Evolutionary conservation across 352 stramenopile genomes (phyloP).

Genomic region (Phytophthora podocarpi): DNA sequence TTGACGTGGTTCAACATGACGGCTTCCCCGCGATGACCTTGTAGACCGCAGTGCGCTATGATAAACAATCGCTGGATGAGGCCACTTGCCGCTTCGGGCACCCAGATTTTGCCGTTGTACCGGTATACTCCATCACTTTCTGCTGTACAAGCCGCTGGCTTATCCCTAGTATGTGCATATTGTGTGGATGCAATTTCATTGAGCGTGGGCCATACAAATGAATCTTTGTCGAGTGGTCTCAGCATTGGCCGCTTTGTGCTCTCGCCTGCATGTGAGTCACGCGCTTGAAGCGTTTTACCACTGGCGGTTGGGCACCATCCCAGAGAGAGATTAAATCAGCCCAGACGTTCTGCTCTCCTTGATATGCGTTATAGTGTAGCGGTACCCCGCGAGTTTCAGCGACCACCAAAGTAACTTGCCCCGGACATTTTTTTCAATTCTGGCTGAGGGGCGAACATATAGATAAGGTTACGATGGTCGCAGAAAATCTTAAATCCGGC

Average conservation of each 20-base stretch:
- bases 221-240: constrained; percentile 7
- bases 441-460: constrained; percentile 8
- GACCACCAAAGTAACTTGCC: too few species aligned
- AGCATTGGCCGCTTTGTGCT: neutral
- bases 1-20: neutral
- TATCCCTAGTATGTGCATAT: neutral
- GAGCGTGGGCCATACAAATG: constrained; percentile 2
- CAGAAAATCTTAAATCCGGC: neutral
- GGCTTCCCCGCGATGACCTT: neutral
- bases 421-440: too few species aligned
- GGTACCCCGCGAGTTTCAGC: too few species aligned
- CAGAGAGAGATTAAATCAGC: constrained; percentile 14
- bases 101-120: neutral
- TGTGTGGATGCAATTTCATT: constrained; percentile 1
- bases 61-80: neutral
- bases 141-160: neutral
- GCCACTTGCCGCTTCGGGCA: neutral
- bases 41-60: neutral
- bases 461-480: constrained; percentile 5
- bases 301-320: neutral
- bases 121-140: neutral
- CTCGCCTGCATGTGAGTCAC: neutral
- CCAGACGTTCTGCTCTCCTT: too few species aligned
- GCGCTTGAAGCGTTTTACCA: neutral
- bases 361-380: too few species aligned